Evolutionary conservation across 2,329 filamentous ascomycete genomes (phyloP).

Genomic region (Phyllachora maydis): DNA sequence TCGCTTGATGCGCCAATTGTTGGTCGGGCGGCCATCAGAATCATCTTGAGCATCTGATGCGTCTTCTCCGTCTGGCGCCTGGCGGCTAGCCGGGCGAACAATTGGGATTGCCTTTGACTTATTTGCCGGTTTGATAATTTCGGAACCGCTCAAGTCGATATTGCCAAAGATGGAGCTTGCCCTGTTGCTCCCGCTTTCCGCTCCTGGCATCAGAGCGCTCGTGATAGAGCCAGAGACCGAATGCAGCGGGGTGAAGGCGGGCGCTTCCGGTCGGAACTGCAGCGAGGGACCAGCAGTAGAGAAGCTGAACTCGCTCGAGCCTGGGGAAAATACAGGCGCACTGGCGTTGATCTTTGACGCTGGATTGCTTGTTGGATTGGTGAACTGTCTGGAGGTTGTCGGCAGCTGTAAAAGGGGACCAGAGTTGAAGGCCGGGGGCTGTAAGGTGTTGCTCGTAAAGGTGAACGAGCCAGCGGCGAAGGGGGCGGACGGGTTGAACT

Average conservation of each 20-base stretch:
- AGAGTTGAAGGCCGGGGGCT: conserved; percentile 25
- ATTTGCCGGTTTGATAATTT: conserved; percentile 44
- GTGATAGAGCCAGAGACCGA: conserved; percentile 21
- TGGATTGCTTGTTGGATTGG: conserved; percentile 16
- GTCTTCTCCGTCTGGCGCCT: conserved; percentile 10
- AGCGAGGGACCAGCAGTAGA: conserved; percentile 39
- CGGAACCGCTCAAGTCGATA: conserved; percentile 39
- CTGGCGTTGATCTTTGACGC: conserved; percentile 43
- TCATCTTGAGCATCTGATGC: conserved; percentile 23
- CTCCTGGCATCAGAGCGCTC: conserved; percentile 22
- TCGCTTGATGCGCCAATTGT: conserved; percentile 57
- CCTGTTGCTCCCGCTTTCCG: conserved; percentile 18
- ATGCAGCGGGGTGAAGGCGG: conserved; percentile 46
- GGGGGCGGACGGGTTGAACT: conserved; percentile 38
- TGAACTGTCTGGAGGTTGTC: conserved; percentile 18
- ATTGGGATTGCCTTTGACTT: conserved; percentile 74
- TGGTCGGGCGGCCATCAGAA: conserved; percentile 37
- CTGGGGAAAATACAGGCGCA: conserved; percentile 52
- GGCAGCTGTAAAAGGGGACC: too few relatives aligned
- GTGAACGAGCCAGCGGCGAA: conserved; percentile 28
- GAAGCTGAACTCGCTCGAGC: conserved; percentile 45
- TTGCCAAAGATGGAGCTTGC: conserved; percentile 45
- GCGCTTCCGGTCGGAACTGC: conserved; percentile 60
- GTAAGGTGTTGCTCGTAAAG: conserved; percentile 23
- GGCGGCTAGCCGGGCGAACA: conserved; percentile 37